Base-by-base conservation (phyloP, 495 filamentous ascomycete genomes). In the Neohortaea acidophila region DNA sequence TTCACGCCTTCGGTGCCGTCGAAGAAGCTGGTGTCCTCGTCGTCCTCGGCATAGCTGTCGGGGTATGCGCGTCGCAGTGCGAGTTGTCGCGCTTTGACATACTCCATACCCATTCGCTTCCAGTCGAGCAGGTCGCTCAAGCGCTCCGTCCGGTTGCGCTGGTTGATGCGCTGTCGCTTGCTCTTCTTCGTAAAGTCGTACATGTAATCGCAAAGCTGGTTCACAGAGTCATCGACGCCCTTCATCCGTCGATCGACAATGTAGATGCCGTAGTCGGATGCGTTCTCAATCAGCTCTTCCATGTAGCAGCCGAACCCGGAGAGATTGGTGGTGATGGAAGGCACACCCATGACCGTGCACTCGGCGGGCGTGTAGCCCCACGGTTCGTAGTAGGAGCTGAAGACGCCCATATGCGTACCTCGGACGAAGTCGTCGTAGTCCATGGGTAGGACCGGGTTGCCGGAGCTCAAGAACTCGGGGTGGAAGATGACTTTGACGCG, bases 81-180 rank as follows among this genome's bases (percentile, higher is more conserved):
- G 42, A 97, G 59, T 59, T 96, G 91, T 24, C 89, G 73, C 23
- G 89, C 89, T 63, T 97, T 97, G 60, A 94, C 81, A 49, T 97
- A 97, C 59, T 97, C 89, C 80, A 94, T 73, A 9, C 89, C 89
- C 89, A 97, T 97, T 27, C 89, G 69, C 68, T 97, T 97, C 89
- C 89, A 97, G 59, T 97, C 89, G 32, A 97, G 65, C 21, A 97
- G 67, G 56, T 97, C 89, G 49, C 84, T 91, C 34, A 97, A 63
- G 17, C 89, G 73, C 62, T 97, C 89, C 0, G 91, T 96, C n/a
- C 89, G 75, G 63, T 97, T 97, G 13, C 89, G 74, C 63, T 94
- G 91, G 64, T 97, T 97, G 65, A 97, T 97, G 15, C 89, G 79
- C 57, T 97, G 89, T 24, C 89, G 74, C 41, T 84, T 76, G 59